Base-by-base conservation (phyloP, 2,329 filamentous ascomycete species). In the Epicoccum nigrum region DNA sequence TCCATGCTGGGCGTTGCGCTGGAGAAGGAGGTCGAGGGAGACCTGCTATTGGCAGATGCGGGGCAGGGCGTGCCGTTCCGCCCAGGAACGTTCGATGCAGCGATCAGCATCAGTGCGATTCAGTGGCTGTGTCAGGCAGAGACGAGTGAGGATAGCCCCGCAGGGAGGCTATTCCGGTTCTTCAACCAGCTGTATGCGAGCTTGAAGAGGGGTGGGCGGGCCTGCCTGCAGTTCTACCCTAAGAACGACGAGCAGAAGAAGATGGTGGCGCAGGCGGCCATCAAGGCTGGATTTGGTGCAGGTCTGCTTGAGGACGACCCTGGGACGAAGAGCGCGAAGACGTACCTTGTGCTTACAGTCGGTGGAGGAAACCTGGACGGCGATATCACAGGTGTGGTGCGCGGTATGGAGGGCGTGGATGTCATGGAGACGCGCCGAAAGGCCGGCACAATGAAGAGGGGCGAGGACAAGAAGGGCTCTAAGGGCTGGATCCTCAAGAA, bases 111-210 rank as follows among this genome's bases (percentile, higher is more conserved):
- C 70, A 91, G 86, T 62, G 94, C 94, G 0, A 89, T 99, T n/a
- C 94, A 99, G 74, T 99, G 94, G 94, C 81, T 99, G 23, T 99
- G 94, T 74, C 97, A 96, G 73, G 94, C 93, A 32, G 94, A 97
- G 73, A 89, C 84, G 53, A 90, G 85, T 68, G 91, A 95, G 41
- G 92, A 94, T 0, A 89, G 84, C 1, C 89, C 92, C 1, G 83
- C 88, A 21, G 90, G 89, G 0, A 80, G 94, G 5, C 75, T 99
- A 20, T 83, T 84, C 4, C 81, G 93, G 35, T 99, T 99, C 70
- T 99, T 99, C 74, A 91, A 95, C 65, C 91, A 92, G 0, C 76
- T 99, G 1, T 99, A 97, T 74, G 89, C 91, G 0, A 86, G 86
- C 54, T 76, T 99, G 56, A 85, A 86, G 58, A 81, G 94, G 16